A percentile compares a stretch with the other conserved stretches of the same genome.
Evolutionary conservation across 208 protist genomes (phyloP).

Genomic region (Trypanosoma melophagium): DNA sequence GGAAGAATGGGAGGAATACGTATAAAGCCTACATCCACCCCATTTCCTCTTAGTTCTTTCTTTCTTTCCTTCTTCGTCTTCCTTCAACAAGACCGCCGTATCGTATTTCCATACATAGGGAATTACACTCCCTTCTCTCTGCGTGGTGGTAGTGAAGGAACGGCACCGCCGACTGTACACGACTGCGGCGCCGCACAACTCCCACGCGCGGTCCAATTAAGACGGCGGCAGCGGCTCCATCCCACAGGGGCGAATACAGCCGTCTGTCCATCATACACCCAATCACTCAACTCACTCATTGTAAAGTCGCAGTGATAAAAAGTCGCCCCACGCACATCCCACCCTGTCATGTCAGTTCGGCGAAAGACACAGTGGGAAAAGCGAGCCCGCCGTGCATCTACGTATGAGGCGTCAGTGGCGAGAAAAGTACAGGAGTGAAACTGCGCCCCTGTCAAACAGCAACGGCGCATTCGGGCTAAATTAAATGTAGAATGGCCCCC

Average conservation of each 20-base stretch:
- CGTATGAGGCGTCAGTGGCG: slow-evolving; percentile 34
- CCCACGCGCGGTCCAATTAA: slow-evolving; percentile 42
- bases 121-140: not conserved
- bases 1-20: no score
- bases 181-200: slow-evolving; percentile 36
- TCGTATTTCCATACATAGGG: no score
- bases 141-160: slow-evolving; percentile 32
- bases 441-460: slow-evolving; percentile 46
- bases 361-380: slow-evolving; percentile 81
- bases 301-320: slow-evolving; percentile 80
- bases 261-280: slow-evolving; percentile 73
- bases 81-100: no score
- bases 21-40: no score
- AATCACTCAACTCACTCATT: slow-evolving; percentile 62
- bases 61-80: no score
- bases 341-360: slow-evolving; percentile 52
- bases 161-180: slow-evolving; percentile 30
- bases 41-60: no score
- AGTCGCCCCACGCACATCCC: slow-evolving; percentile 69
- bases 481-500: slow-evolving; percentile 71
- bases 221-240: slow-evolving; percentile 60
- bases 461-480: slow-evolving; percentile 35
- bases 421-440: slow-evolving; percentile 82
- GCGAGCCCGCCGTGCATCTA: slow-evolving; percentile 37
- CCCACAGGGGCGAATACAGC: slow-evolving; percentile 57